Conservation (phyloP, 1,284 basidiomycete genomes). For the Salmacisia buchloeana region DNA sequence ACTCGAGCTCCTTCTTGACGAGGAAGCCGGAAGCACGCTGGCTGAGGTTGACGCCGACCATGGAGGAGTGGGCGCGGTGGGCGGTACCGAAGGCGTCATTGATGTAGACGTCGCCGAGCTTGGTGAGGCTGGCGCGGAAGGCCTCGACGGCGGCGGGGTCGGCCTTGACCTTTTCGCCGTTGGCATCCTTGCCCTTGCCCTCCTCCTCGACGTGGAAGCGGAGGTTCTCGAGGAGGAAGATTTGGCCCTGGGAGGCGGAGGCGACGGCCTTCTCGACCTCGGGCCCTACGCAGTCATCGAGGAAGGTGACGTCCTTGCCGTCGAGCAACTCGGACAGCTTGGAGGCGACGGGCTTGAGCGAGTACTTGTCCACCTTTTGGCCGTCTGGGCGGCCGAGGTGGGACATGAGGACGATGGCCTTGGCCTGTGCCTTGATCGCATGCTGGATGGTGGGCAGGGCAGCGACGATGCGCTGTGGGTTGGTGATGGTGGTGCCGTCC, state of each 20-base stretch:
- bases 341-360: slow-evolving; percentile 72
- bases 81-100: slow-evolving; percentile 99
- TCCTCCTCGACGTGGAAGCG: slow-evolving; percentile 99
- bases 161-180: slow-evolving; percentile 87
- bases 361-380: slow-evolving; percentile 80
- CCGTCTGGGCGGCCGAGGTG: slow-evolving; percentile 97
- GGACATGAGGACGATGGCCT: slow-evolving; percentile 87
- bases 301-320: slow-evolving; percentile 62
- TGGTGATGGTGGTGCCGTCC: slow-evolving; percentile 78
- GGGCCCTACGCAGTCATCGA: slow-evolving; percentile 77
- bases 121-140: slow-evolving; percentile 82
- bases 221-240: slow-evolving; percentile 93
- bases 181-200: slow-evolving; percentile 85
- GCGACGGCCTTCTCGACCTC: slow-evolving; percentile 73
- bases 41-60: slow-evolving; percentile 93
- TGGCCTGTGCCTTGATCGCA: slow-evolving; percentile 80
- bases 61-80: slow-evolving; percentile 94
- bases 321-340: slow-evolving; percentile 53
- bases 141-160: slow-evolving; percentile 72
- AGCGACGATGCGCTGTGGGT: slow-evolving; percentile 88
- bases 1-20: slow-evolving; percentile 98
- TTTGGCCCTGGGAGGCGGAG: slow-evolving; percentile 65
- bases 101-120: slow-evolving; percentile 91
- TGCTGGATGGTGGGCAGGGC: slow-evolving; percentile 94
- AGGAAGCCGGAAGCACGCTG: slow-evolving; percentile 92